Base-by-base conservation (phyloP, 805 yeast genomes). In the Wickerhamiella dianesei region DNA sequence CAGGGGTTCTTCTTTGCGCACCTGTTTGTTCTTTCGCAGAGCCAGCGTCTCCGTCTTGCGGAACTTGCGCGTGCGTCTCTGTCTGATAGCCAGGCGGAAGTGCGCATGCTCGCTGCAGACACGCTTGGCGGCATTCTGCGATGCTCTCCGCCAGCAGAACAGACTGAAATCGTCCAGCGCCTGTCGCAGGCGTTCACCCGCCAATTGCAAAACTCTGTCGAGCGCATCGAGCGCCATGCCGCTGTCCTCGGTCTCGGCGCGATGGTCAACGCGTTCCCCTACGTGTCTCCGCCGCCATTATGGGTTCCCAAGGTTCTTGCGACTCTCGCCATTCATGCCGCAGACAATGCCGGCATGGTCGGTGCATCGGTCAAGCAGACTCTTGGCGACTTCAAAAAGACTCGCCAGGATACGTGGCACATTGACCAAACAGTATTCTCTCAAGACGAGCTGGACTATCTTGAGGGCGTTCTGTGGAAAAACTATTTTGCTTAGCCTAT, bases 391-490 rank as follows among this genome's bases (percentile, higher is more conserved):
- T 92, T 92, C 67, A 89, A 88, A 62, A 87, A 87, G 67, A 77
- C 85, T 4, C 75, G 97, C 53, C 94, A 88, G 49, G 98, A 89
- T 57, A 86, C 96, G 0, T 89, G 98, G 98, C 94, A 84, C 57
- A 75, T 86, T 49, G 98, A 89, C 60, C 74, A 82, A 50, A 71
- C 71, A 53, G 76, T 74, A 13, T 92, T 89, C 61, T 76, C 79
- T 6, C 76, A 73, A 43, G 84, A 80, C 3, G 94, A 89, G 63
- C 68, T 87, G 44, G 92, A 86, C 59, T 95, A 86, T 60, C 66
- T 89, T 41, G 98, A 89, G 62, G 98, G 98, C 39, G 96, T 89
- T 3, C 64, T 88, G 21, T 82, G 95, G 83, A 82, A 83, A 61
- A 84, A 94, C 60, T 89, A 92, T 60, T 88, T 86, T 63, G 86